Evolutionary conservation across 257 asterid species (phyloP), one percentile per base, ranked within the genome.

Genomic region (Ilex asprella): DNA sequence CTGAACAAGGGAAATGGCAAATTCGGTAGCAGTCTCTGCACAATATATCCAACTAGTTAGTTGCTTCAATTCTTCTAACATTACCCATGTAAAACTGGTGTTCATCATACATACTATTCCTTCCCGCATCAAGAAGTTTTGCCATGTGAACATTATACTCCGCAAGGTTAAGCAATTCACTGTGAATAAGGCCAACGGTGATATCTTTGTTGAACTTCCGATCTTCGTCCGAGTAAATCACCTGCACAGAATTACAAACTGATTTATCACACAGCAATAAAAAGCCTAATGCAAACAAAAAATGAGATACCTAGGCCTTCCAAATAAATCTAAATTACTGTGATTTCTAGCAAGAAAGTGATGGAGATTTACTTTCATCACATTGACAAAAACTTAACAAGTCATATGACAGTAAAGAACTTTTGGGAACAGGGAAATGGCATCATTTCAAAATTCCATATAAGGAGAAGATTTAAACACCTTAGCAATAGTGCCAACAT

Each of bases 141-240:
- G 99, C 94, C 95, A 93, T 93, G 73, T 89, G 95, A 63, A 87
- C 95, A 81, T 84, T 87, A 72, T 93, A 93, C 72, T 93, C 99
- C 0, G 95, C 90, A 69, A 93, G 91, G 79, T 84, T 89, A 58
- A 93, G 78, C 59, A 93, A 64, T 68, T 89, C 97, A 60, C 93
- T 82, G 57, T 60, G 83, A 21, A 93, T 93, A 71, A 93, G 91
- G 70, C 97, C 97, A 64, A 85, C 70, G 8, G 86, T 82, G 49
- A 93, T 89, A 66, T 87, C 96, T 79, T 78, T 89, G 71, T 87
- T 87, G 84, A 87, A 93, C 75, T 89, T 93, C 61, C 92, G 77
- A 49, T 87, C 96, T 77, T 89, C 97, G 39, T 89, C 99, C 13
- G 96, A 87, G 84, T 93, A 93, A 58, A 81, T 73, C 64, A 93